Percentiles rank a stretch among this genome's conserved stretches.
These are phyloP conservation scores for Plasmodium vinckei DNA, from an alignment of 169 alveolate species.

Conservation along the genomic window DNA sequence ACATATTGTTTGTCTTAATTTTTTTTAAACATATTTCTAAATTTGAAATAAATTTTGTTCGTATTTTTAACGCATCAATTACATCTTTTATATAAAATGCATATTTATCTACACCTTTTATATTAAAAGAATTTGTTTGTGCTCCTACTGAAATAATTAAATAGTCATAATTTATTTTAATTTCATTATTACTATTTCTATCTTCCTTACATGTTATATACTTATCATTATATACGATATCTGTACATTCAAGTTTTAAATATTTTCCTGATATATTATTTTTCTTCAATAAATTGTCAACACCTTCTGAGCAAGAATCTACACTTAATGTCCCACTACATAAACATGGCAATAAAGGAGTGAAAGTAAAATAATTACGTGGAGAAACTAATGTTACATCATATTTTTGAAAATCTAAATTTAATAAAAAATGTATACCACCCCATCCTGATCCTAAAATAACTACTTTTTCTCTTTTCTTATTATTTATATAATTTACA, in stretches of 20 bases:
- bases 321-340: conserved; percentile 78
- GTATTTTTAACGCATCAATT: conserved; percentile 80
- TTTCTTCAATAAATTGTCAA: conserved; percentile 72
- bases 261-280: conserved; percentile 28
- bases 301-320: conserved; percentile 80
- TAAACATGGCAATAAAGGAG: conserved; percentile 85
- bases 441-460: conserved; percentile 88
- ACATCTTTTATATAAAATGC: conserved; percentile 85
- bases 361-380: conserved; percentile 84
- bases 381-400: conserved; percentile 84
- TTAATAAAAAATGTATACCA: conserved; percentile 78
- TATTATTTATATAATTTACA: not conserved
- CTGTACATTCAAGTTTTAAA: conserved; percentile 76
- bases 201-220: conserved; percentile 30
- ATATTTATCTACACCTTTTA: conserved; percentile 82
- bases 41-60: conserved; percentile 72
- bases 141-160: conserved; percentile 86
- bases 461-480: conserved; percentile 72
- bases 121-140: conserved; percentile 82
- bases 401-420: conserved; percentile 79
- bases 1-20: conserved; percentile 31
- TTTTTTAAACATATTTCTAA: conserved; percentile 54
- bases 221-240: conserved; percentile 30
- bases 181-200: conserved; percentile 10
- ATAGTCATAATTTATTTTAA: conserved; percentile 78